Conservation (phyloP, 352 stramenopile species). For the Blastocystis sp. region DNA sequence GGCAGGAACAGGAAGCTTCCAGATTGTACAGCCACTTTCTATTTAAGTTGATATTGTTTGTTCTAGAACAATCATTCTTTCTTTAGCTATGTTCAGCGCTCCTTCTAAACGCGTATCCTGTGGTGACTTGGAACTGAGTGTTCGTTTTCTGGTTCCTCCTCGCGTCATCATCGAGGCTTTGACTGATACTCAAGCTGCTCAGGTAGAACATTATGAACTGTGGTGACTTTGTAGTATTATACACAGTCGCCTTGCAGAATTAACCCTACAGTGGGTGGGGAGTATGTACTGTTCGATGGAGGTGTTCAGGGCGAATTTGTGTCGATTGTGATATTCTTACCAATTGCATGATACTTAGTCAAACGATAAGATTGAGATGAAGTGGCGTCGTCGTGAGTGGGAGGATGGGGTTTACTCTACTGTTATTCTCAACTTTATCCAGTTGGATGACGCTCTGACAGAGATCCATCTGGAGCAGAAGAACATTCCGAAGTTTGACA, state of each 20-base stretch:
- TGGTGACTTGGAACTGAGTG: not conserved
- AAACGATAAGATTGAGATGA: conserved; percentile 16
- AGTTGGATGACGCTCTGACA: conserved; percentile 24
- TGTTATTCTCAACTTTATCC: not conserved
- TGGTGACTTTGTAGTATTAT: conserved; percentile 1
- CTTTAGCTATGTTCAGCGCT: not conserved
- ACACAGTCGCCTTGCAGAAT: conserved; percentile 26
- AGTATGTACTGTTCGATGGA: conserved; percentile 1
- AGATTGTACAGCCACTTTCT: conserved; percentile 36
- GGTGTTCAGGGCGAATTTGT: conserved; percentile 8
- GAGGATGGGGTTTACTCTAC: conserved; percentile 38
- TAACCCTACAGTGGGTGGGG: not conserved
- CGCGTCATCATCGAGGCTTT: conserved; percentile 12
- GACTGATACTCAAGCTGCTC: conserved; percentile 1
- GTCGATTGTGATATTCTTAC: not conserved
- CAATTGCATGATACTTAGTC: not conserved
- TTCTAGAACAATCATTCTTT: not conserved
- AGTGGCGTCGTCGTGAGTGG: conserved; percentile 57
- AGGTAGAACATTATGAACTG: not conserved
- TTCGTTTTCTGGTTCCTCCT: conserved; percentile 18
- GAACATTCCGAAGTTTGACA: conserved; percentile 40
- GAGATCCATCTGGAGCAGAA: conserved; percentile 35
- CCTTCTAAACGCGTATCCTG: not conserved
- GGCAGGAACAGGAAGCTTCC: conserved; percentile 23
- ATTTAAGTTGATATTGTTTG: conserved; percentile 3